Evolutionary conservation across 345 rosid species (phyloP).

Genomic region (Psidium friedrichsthalianum): DNA sequence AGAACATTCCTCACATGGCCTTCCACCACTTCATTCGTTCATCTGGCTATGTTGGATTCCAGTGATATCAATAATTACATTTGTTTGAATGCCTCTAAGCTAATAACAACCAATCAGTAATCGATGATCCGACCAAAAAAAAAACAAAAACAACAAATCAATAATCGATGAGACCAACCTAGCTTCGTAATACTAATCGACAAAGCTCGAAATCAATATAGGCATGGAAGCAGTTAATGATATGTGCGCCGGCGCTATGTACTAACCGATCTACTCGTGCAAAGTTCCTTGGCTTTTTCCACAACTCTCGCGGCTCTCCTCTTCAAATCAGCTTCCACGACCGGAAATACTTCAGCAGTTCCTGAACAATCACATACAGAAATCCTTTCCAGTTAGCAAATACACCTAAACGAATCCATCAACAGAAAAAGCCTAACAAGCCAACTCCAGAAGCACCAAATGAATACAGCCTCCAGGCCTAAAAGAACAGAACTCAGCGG

Average conservation of each 20-base stretch:
- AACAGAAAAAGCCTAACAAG: no score
- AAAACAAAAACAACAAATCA: neutral
- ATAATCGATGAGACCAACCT: neutral
- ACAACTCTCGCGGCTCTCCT: conserved; percentile 48
- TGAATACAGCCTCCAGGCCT: neutral
- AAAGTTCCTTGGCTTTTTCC: conserved; percentile 50
- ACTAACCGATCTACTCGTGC: conserved; percentile 45
- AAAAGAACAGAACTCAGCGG: neutral
- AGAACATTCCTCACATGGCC: no score
- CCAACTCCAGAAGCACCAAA: neutral
- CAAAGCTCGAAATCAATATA: neutral
- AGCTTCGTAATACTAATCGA: neutral
- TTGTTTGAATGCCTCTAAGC: neutral
- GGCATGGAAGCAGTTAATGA: neutral
- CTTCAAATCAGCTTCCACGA: conserved; percentile 65
- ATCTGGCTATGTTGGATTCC: neutral
- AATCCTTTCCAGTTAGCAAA: neutral
- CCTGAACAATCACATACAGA: conserved; percentile 14
- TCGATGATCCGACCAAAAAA: neutral
- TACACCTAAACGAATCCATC: neutral
- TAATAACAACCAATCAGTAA: neutral
- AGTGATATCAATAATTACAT: neutral
- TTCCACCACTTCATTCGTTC: neutral
- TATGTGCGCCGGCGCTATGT: neutral
- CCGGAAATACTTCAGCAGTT: conserved; percentile 53